Conservation (phyloP, 352 stramenopile species). For the Pythium volutum region DNA sequence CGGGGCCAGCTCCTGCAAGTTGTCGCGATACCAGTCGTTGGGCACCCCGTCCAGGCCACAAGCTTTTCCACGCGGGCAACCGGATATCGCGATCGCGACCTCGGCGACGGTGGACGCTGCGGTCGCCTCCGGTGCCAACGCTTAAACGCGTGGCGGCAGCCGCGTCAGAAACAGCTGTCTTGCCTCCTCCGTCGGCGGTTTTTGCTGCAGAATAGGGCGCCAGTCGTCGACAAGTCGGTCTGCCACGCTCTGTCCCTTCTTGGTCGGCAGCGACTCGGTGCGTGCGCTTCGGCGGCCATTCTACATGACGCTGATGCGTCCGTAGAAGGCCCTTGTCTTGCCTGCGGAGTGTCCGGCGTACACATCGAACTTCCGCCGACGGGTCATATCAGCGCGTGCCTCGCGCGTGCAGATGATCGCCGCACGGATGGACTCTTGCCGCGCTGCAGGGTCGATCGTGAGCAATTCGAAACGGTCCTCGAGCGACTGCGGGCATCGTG, state of each 20-base stretch:
- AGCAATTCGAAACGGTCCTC: neutral
- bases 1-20: neutral
- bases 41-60: slow-evolving; percentile 8
- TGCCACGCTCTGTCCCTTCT: neutral
- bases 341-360: neutral
- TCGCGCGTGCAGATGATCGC: neutral
- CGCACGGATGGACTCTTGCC: neutral
- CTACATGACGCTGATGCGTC: neutral
- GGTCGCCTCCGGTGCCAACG: no score
- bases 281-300: neutral
- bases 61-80: slow-evolving; percentile 4
- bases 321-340: neutral
- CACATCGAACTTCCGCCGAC: no score
- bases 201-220: neutral
- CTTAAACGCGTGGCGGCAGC: no score
- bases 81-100: neutral
- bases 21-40: slow-evolving; percentile 13
- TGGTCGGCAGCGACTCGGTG: no score
- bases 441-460: neutral
- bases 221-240: neutral
- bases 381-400: no score
- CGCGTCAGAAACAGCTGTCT: neutral
- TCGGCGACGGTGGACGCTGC: neutral
- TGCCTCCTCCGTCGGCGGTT: neutral
- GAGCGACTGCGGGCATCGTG: no score